Percentiles rank a stretch among this genome's conserved stretches.
phyloP scores from a whole-genome alignment of 805 yeast species.

The Candida peoriensis region DNA sequence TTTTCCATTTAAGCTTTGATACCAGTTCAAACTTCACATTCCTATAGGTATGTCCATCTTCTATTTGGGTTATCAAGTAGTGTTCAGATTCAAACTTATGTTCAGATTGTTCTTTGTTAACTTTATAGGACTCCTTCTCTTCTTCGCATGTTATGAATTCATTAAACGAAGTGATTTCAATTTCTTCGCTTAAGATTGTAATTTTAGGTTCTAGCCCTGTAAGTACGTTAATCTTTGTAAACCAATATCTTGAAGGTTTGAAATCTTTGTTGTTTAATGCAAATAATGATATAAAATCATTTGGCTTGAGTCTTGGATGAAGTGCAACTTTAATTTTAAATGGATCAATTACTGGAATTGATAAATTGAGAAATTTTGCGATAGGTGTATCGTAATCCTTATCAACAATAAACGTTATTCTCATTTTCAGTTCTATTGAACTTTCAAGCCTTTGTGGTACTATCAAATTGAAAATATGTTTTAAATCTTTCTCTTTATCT shows the following conservation, averaged over 20 bases:
- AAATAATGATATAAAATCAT: slow-evolving; percentile 27
- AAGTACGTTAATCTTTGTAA: slow-evolving; percentile 27
- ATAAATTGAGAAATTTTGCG: slow-evolving; percentile 17
- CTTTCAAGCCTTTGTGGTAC: slow-evolving; percentile 8
- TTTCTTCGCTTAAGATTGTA: slow-evolving; percentile 31
- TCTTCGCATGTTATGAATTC: slow-evolving; percentile 29
- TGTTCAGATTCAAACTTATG: slow-evolving; percentile 14
- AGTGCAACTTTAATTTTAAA: slow-evolving; percentile 26
- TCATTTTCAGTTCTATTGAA: slow-evolving; percentile 12
- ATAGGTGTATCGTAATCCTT: slow-evolving; percentile 27
- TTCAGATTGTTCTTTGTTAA: slow-evolving; percentile 2
- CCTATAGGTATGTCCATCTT: slow-evolving; percentile 34
- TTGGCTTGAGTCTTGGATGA: slow-evolving; percentile 26
- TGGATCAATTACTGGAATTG: slow-evolving; percentile 27
- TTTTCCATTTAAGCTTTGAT: slow-evolving; percentile 30
- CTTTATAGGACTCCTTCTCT: slow-evolving; percentile 8
- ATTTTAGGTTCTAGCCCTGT: slow-evolving; percentile 18
- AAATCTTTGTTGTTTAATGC: slow-evolving; percentile 13
- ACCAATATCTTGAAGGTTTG: slow-evolving; percentile 33
- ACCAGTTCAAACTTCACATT: slow-evolving; percentile 29
- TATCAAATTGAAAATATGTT: slow-evolving; percentile 1
- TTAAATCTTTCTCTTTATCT: slow-evolving; percentile 4
- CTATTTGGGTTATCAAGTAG: slow-evolving; percentile 29
- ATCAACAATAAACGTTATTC: slow-evolving; percentile 23
- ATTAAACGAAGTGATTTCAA: slow-evolving; percentile 28